Evolutionary conservation across 306 rosid genomes (phyloP).

Genomic region (Leucaena leucocephala): DNA sequence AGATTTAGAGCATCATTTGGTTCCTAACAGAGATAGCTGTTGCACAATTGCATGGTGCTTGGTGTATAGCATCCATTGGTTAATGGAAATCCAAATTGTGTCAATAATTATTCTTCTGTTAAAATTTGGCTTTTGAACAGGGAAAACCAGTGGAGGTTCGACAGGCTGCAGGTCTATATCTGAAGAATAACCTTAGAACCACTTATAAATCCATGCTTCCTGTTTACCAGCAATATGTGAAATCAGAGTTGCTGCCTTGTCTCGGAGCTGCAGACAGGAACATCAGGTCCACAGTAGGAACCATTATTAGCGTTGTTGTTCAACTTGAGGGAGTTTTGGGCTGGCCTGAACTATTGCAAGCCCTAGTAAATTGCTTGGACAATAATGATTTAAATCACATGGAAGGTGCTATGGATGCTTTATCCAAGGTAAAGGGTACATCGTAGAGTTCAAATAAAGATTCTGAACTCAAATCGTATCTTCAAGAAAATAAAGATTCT

Average conservation of each 20-base stretch:
- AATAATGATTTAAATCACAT: conserved; percentile 85
- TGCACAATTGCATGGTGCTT: neutral
- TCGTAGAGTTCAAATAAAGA: conserved; percentile 18
- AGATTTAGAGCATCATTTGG: conserved; percentile 4
- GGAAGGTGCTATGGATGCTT: conserved; percentile 99
- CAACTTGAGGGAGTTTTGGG: conserved; percentile 80
- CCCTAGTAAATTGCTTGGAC: conserved; percentile 86
- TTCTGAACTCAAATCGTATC: conserved; percentile 22
- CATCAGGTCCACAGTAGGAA: conserved; percentile 89
- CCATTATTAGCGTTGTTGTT: conserved; percentile 80
- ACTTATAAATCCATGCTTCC: conserved; percentile 62
- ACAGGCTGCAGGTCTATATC: conserved; percentile 90
- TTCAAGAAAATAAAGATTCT: conserved; percentile 12
- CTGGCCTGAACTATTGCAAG: conserved; percentile 96
- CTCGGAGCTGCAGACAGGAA: conserved; percentile 89
- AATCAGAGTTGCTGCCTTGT: conserved; percentile 93
- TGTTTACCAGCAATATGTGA: conserved; percentile 79
- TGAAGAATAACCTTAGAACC: conserved; percentile 88
- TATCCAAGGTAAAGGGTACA: conserved; percentile 73
- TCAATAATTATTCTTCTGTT: conserved; percentile 27
- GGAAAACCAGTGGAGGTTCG: conserved; percentile 89
- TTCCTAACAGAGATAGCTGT: neutral
- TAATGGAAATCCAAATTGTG: conserved; percentile 11
- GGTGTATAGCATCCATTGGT: neutral
- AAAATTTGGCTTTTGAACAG: conserved; percentile 50